Percentiles rank a stretch among this genome's conserved stretches.
Evolutionary conservation across 495 filamentous ascomycete species (phyloP).

Genomic region (Penicillium dipodomyicola): DNA sequence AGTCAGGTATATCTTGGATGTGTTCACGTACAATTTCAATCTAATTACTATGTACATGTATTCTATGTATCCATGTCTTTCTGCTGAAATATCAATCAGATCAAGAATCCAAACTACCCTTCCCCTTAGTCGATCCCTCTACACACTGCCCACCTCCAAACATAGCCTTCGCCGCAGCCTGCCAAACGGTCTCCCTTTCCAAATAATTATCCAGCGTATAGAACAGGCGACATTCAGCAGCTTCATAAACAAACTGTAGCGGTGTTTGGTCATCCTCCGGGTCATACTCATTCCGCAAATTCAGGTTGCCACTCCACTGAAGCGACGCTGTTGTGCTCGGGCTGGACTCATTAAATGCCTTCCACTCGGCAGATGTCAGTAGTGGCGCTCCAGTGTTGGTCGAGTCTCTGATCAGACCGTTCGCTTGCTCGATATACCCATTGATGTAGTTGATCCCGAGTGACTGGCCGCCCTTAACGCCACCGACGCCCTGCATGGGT

Average conservation of each 20-base stretch:
- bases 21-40: not conserved
- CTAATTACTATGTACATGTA: not conserved
- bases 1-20: not conserved
- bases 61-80: not conserved
- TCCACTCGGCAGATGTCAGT: constrained; percentile 35
- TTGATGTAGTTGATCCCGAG: constrained; percentile 28
- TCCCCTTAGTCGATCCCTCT: constrained; percentile 27
- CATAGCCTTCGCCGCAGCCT: constrained; percentile 28
- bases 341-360: constrained; percentile 27
- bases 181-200: constrained; percentile 28
- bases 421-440: constrained; percentile 34
- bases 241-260: constrained; percentile 40
- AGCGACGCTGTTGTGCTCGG: constrained; percentile 19
- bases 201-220: constrained; percentile 34
- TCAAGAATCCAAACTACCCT: constrained; percentile 25
- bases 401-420: constrained; percentile 16
- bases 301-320: constrained; percentile 28
- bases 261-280: constrained; percentile 30
- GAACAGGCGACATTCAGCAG: constrained; percentile 40
- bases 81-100: not conserved
- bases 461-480: constrained; percentile 52
- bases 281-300: constrained; percentile 32
- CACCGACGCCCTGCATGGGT: constrained; percentile 64
- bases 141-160: constrained; percentile 29
- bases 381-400: constrained; percentile 27